Percentiles rank a stretch among this genome's conserved stretches.
phyloP scores from a whole-genome alignment of 805 yeast species.

The Ogataea neopini region DNA sequence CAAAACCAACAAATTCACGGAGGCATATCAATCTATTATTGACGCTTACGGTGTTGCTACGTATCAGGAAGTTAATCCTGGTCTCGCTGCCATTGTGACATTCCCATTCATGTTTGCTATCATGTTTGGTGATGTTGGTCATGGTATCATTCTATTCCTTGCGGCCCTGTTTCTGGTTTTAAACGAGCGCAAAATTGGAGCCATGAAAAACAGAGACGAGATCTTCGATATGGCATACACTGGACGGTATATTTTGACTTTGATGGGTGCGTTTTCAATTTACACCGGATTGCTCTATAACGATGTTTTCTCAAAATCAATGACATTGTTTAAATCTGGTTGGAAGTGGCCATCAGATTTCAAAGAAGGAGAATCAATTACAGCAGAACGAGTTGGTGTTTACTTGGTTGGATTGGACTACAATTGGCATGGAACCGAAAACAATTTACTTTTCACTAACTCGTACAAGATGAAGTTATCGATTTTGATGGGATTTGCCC shows the following conservation, averaged over 20 bases:
- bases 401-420: slow-evolving; percentile 69
- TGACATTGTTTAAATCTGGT: slow-evolving; percentile 67
- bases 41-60: slow-evolving; percentile 81
- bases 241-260: slow-evolving; percentile 66
- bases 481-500: slow-evolving; percentile 71
- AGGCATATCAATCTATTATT: slow-evolving; percentile 66
- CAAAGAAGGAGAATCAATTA: slow-evolving; percentile 49
- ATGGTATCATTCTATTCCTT: slow-evolving; percentile 62
- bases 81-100: slow-evolving; percentile 70
- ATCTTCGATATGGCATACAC: slow-evolving; percentile 75
- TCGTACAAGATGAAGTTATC: slow-evolving; percentile 79
- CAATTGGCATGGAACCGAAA: slow-evolving; percentile 82
- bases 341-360: slow-evolving; percentile 64
- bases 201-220: slow-evolving; percentile 62
- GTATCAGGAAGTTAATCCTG: slow-evolving; percentile 74
- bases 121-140: slow-evolving; percentile 84
- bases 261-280: slow-evolving; percentile 74
- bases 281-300: slow-evolving; percentile 75
- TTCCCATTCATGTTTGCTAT: slow-evolving; percentile 83
- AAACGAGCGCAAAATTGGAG: slow-evolving; percentile 53
- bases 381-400: slow-evolving; percentile 50
- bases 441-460: slow-evolving; percentile 65
- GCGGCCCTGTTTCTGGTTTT: slow-evolving; percentile 56
- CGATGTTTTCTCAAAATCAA: slow-evolving; percentile 68
- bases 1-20: slow-evolving; percentile 66